These are phyloP conservation scores for Lasiodiplodia theobromae DNA, from an alignment of 2,329 filamentous ascomycete genomes.

Conservation along the genomic window DNA sequence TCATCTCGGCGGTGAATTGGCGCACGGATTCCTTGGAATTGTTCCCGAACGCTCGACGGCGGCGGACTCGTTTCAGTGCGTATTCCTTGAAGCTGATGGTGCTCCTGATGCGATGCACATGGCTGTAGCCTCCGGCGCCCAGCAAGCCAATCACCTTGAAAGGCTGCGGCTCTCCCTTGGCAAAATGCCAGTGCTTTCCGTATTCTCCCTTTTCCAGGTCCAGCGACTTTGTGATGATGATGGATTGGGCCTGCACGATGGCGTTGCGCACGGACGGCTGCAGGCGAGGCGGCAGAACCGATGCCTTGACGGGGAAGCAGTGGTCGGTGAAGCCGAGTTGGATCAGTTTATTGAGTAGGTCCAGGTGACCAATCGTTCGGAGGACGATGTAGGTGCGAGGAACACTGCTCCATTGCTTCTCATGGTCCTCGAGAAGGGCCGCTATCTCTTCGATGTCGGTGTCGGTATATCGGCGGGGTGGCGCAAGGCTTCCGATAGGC, in stretches of 20 bases:
- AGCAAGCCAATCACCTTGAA: constrained; percentile 35
- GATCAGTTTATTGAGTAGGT: constrained; percentile 36
- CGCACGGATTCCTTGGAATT: constrained; percentile 32
- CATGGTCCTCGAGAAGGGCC: constrained; percentile 30
- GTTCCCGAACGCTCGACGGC: constrained; percentile 33
- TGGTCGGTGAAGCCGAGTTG: constrained; percentile 37
- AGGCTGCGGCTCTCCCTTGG: constrained; percentile 34
- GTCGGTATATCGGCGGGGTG: neutral
- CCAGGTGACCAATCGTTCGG: constrained; percentile 36
- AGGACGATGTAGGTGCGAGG: constrained; percentile 41
- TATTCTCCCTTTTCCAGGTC: constrained; percentile 35
- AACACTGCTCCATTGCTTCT: constrained; percentile 23
- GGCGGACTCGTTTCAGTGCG: constrained; percentile 41
- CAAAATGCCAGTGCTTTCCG: constrained; percentile 37
- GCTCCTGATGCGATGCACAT: constrained; percentile 39
- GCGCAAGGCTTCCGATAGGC: neutral
- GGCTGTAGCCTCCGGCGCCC: constrained; percentile 37
- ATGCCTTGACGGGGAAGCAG: constrained; percentile 39
- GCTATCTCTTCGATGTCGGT: constrained; percentile 35
- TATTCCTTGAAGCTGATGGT: constrained; percentile 38
- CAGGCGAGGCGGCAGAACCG: constrained; percentile 35
- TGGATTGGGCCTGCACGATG: constrained; percentile 36
- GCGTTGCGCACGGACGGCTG: constrained; percentile 29
- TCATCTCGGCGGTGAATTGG: constrained; percentile 38
- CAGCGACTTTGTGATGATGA: constrained; percentile 7